Percentiles rank a stretch among this genome's conserved stretches.
Conservation (phyloP, 192 early-diverging fungal genomes). For the Mortierella antarctica region DNA sequence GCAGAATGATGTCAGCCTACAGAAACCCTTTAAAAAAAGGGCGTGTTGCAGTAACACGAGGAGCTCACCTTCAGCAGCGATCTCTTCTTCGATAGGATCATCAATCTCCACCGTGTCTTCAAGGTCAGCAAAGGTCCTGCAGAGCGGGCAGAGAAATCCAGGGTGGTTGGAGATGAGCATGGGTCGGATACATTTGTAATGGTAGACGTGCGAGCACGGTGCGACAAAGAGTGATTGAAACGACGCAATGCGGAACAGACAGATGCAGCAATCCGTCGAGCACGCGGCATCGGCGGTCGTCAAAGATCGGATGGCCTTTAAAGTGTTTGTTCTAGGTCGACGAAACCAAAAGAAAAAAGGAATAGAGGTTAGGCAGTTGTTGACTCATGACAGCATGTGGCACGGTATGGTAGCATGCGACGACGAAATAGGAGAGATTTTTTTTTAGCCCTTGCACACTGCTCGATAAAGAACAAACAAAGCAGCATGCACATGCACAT, state of each 20-base stretch:
- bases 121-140: conserved; percentile 92
- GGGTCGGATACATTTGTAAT: conserved; percentile 93
- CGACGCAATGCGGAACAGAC: conserved; percentile 85
- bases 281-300: conserved; percentile 58
- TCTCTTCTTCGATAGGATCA: conserved; percentile 57
- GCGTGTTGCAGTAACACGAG: not conserved
- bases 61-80: conserved; percentile 10
- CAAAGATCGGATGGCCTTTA: conserved; percentile 60
- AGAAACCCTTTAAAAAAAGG: not conserved
- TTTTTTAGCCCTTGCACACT: not conserved
- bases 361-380: not conserved
- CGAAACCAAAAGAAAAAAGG: conserved; percentile 5
- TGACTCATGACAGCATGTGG: conserved; percentile 6
- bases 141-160: conserved; percentile 89
- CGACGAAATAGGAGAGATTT: conserved; percentile 3
- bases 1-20: not conserved
- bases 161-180: conserved; percentile 76
- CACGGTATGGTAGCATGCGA: no score
- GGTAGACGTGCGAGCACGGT: conserved; percentile 94
- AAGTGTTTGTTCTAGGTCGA: conserved; percentile 48
- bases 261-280: conserved; percentile 87
- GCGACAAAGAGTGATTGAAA: conserved; percentile 93
- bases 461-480: no score
- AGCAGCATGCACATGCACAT: conserved; percentile 4
- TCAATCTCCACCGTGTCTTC: conserved; percentile 79